phyloP scores from a whole-genome alignment of 2,329 filamentous ascomycete species.

The Neofusicoccum laricinum region DNA sequence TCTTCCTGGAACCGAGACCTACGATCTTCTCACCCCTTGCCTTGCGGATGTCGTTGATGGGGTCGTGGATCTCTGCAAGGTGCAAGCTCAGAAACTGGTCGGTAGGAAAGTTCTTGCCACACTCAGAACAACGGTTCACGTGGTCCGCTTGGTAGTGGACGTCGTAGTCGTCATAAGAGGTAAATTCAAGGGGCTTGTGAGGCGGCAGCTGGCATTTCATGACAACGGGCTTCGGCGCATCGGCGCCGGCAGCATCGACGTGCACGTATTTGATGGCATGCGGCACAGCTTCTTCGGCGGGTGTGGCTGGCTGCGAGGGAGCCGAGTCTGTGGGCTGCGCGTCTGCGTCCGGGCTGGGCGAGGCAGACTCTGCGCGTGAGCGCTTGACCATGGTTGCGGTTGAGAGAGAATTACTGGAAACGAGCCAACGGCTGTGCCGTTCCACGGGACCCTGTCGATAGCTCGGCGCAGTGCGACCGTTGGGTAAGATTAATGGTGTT shows the following conservation, averaged over 20 bases:
- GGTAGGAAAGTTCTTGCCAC: conserved; percentile 83
- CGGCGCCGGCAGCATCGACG: conserved; percentile 24
- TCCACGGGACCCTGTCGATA: not conserved
- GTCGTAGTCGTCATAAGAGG: conserved; percentile 77
- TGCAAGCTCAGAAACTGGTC: conserved; percentile 77
- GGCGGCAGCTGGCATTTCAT: conserved; percentile 84
- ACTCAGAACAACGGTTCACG: conserved; percentile 80
- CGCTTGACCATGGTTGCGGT: conserved; percentile 57
- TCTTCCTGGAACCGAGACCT: conserved; percentile 33
- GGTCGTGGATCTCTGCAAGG: conserved; percentile 88
- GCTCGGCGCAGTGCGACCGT: conserved; percentile 6
- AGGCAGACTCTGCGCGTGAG: conserved; percentile 47
- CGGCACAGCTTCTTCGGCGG: conserved; percentile 18
- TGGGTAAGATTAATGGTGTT: conserved; percentile 11
- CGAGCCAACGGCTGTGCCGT: not conserved
- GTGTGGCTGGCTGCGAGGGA: conserved; percentile 26
- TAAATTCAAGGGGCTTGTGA: conserved; percentile 70
- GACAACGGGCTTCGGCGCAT: conserved; percentile 35
- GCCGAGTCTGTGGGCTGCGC: not conserved
- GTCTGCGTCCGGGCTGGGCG: conserved; percentile 34
- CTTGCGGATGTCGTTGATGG: conserved; percentile 66
- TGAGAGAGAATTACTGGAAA: conserved; percentile 19
- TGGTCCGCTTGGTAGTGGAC: conserved; percentile 80
- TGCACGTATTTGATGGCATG: conserved; percentile 56
- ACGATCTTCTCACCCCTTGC: conserved; percentile 86